Evolutionary conservation across 345 rosid genomes (phyloP).

Genomic region (Boechera divaricarpa): DNA sequence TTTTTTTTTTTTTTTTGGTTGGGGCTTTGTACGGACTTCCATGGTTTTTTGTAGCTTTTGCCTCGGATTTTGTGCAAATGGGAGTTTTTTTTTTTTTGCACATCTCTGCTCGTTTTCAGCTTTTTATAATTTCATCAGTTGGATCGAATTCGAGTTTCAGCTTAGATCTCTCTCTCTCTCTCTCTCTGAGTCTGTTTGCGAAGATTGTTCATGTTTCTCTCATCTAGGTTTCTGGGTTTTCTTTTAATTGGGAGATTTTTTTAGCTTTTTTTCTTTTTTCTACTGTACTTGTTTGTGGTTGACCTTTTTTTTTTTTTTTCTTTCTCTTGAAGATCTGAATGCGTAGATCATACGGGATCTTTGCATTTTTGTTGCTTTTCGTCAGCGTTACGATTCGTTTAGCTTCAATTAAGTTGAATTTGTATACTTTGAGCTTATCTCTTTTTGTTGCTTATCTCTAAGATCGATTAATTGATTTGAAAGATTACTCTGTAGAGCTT

Average conservation of each 20-base stretch:
- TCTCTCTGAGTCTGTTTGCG: background rate
- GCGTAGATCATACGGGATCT: conserved; percentile 48
- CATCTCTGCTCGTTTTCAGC: background rate
- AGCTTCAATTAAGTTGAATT: conserved; percentile 24
- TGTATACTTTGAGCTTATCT: conserved; percentile 1
- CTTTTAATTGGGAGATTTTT: conserved; percentile 17
- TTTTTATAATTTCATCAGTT: conserved; percentile 7
- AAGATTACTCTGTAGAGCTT: background rate
- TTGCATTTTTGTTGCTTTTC: conserved; percentile 37
- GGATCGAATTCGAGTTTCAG: conserved; percentile 46
- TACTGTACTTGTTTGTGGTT: conserved; percentile 31
- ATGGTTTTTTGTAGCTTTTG: conserved; percentile 28
- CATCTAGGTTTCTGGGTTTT: conserved; percentile 9
- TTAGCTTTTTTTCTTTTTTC: conserved; percentile 1
- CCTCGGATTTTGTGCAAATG: conserved; percentile 41
- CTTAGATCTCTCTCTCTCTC: conserved; percentile 34
- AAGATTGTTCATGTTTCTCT: conserved; percentile 9
- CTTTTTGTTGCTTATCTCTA: background rate
- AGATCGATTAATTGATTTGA: conserved; percentile 16
- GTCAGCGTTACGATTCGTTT: conserved; percentile 42
- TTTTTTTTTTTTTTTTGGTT: background rate
- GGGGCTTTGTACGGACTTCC: background rate
- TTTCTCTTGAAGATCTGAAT: conserved; percentile 39
- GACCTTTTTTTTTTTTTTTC: conserved; percentile 27
- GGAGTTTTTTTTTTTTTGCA: conserved; percentile 1